Conservation (phyloP, 208 protist genomes). For the Leishmania lainsoni region DNA sequence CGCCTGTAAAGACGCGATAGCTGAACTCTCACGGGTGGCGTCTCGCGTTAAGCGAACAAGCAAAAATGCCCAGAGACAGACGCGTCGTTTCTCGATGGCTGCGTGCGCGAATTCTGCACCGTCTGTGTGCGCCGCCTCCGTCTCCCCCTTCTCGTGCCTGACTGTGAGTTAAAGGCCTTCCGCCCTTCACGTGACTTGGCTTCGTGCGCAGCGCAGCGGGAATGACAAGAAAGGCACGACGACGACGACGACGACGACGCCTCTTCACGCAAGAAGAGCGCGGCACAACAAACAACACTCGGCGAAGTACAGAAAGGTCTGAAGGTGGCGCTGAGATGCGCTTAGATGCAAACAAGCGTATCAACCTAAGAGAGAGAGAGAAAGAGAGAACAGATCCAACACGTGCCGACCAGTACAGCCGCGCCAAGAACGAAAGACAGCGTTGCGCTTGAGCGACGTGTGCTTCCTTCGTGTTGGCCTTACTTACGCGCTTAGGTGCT, state of each 20-base stretch:
- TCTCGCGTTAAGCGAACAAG: too few species aligned
- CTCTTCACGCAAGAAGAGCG: neutral
- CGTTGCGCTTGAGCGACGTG: neutral
- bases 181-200: neutral
- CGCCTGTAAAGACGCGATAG: neutral
- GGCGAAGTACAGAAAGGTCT: neutral
- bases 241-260: neutral
- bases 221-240: neutral
- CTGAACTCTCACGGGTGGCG: neutral
- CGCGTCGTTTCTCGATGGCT: too few species aligned
- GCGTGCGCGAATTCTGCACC: too few species aligned
- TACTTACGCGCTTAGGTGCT: neutral
- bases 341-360: constrained; percentile 1
- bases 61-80: too few species aligned
- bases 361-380: neutral
- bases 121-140: too few species aligned
- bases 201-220: neutral
- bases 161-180: too few species aligned
- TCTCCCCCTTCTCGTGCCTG: too few species aligned
- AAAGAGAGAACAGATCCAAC: neutral
- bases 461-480: neutral
- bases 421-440: neutral
- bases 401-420: neutral
- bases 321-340: too few species aligned
- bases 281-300: neutral